phyloP scores from a whole-genome alignment of 441 rosid genomes.

The Syzygium malaccense region DNA sequence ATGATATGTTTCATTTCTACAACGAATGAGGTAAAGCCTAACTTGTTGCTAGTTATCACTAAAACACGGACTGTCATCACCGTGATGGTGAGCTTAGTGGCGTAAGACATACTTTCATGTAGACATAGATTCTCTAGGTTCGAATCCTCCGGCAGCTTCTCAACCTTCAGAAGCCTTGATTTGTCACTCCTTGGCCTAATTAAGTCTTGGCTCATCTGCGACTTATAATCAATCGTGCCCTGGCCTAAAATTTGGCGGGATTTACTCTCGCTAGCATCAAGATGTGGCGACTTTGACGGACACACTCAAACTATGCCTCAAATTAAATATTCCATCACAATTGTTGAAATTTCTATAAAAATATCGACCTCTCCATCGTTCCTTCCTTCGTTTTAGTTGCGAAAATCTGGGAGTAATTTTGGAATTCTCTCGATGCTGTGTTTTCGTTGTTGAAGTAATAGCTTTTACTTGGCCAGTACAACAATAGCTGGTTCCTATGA shows the following conservation, averaged over 20 bases:
- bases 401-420: too few species aligned
- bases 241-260: not conserved
- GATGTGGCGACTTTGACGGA: not conserved
- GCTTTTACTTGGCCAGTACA: too few species aligned
- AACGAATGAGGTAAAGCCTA: not conserved
- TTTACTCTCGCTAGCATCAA: not conserved
- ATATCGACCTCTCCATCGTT: too few species aligned
- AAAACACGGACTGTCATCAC: not conserved
- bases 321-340: too few species aligned
- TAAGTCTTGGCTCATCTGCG: not conserved
- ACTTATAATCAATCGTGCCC: too few species aligned
- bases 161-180: not conserved
- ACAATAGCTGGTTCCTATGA: too few species aligned
- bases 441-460: too few species aligned
- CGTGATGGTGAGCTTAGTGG: not conserved
- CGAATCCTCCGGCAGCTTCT: not conserved
- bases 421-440: too few species aligned
- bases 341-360: too few species aligned
- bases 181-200: not conserved
- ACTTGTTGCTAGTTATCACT: not conserved
- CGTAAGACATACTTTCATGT: not conserved
- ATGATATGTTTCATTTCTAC: too few species aligned
- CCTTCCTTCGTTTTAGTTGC: too few species aligned
- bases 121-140: not conserved
- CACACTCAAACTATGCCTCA: not conserved